Conservation (phyloP, 106 monocot species). For the Phalaenopsis equestris region DNA sequence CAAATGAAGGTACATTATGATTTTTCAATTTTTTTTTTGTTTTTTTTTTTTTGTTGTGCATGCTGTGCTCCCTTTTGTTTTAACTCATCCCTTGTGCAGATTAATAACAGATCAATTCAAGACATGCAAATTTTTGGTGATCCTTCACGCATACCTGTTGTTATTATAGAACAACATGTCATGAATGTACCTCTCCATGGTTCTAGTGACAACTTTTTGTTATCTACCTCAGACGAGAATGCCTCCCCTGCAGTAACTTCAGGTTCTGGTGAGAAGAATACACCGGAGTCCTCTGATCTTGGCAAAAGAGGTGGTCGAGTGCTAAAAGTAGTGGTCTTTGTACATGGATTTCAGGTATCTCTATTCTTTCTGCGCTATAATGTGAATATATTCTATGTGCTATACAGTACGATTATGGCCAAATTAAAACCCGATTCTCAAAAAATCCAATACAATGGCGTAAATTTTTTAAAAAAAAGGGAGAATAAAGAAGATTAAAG, state of each 20-base stretch:
- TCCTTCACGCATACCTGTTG: constrained; percentile 74
- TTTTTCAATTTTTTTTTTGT: not conserved
- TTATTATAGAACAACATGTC: constrained; percentile 83
- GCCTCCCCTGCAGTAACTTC: constrained; percentile 17
- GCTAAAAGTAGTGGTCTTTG: constrained; percentile 78
- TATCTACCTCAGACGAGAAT: constrained; percentile 23
- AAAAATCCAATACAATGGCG: too few relatives aligned
- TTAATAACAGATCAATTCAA: constrained; percentile 74
- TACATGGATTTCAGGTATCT: constrained; percentile 97
- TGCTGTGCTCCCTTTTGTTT: not conserved
- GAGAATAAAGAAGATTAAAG: not conserved
- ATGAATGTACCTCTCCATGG: constrained; percentile 49
- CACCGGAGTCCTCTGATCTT: constrained; percentile 18
- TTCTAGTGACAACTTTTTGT: constrained; percentile 29
- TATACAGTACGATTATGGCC: not conserved
- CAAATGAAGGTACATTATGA: constrained; percentile 72
- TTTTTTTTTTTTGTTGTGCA: not conserved
- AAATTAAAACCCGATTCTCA: too few relatives aligned
- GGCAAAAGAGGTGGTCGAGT: constrained; percentile 40
- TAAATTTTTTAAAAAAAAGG: not conserved
- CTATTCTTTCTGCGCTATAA: not conserved
- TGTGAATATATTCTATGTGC: not conserved
- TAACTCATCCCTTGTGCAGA: constrained; percentile 36
- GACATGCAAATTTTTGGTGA: constrained; percentile 95
- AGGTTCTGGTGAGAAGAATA: constrained; percentile 18